phyloP scores from a whole-genome alignment of 345 rosid genomes.

The Arabis hirsuta region DNA sequence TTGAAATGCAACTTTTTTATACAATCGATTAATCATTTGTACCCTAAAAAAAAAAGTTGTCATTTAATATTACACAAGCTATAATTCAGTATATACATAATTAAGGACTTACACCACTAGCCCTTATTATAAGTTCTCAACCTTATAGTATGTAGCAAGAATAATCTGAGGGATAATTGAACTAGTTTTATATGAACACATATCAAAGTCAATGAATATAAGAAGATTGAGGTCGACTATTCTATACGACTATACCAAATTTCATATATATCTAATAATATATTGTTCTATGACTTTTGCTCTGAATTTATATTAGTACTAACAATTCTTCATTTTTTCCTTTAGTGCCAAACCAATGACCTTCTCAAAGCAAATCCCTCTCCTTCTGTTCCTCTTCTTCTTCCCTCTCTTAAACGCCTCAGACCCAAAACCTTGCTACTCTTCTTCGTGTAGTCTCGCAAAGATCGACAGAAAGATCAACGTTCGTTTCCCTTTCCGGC shows the following conservation, averaged over 20 bases:
- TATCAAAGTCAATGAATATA: not conserved
- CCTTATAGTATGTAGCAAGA: no score
- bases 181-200: no score
- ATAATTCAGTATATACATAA: no score
- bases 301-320: conserved; percentile 12
- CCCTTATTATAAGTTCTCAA: no score
- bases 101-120: no score
- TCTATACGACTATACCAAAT: not conserved
- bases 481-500: conserved; percentile 69
- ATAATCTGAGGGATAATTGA: no score
- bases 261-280: not conserved
- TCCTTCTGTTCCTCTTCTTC: conserved; percentile 42
- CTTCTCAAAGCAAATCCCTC: conserved; percentile 26
- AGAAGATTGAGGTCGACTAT: conserved; percentile 1
- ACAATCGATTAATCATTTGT: no score
- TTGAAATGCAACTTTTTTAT: no score
- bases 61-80: no score
- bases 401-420: conserved; percentile 41
- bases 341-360: conserved; percentile 29
- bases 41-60: no score
- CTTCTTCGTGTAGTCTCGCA: conserved; percentile 39
- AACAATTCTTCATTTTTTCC: not conserved
- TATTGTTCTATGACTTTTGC: conserved; percentile 23
- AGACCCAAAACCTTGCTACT: conserved; percentile 41
- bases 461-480: conserved; percentile 7